phyloP scores from a whole-genome alignment of 2,329 filamentous ascomycete genomes.

The Gaeumannomyces sp. region DNA sequence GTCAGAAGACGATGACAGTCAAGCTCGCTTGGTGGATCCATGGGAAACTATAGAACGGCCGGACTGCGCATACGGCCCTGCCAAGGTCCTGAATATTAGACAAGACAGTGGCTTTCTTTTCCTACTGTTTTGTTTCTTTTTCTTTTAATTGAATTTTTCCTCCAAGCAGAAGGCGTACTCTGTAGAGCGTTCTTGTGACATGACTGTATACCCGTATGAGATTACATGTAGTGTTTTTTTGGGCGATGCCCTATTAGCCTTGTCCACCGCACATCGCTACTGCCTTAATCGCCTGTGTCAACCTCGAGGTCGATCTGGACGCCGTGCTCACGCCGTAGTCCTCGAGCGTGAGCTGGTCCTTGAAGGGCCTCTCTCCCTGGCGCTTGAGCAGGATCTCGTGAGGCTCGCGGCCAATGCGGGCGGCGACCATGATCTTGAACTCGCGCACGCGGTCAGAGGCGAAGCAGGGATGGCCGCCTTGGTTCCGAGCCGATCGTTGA shows the following conservation, averaged over 20 bases:
- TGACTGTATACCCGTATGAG: neutral
- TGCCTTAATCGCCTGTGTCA: constrained; percentile 50
- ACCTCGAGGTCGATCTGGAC: constrained; percentile 63
- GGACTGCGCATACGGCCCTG: no score
- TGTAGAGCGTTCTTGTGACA: neutral
- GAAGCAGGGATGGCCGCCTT: constrained; percentile 90
- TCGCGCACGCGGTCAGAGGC: constrained; percentile 76
- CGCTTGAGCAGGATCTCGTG: constrained; percentile 89
- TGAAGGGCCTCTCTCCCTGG: constrained; percentile 89
- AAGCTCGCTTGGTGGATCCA: neutral
- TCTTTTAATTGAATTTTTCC: neutral
- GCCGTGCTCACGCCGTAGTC: constrained; percentile 91
- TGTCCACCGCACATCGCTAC: neutral
- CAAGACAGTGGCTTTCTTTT: neutral
- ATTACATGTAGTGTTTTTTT: neutral
- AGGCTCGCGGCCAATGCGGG: constrained; percentile 79
- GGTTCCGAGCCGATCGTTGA: constrained; percentile 95
- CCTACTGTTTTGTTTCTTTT: neutral
- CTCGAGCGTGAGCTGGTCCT: constrained; percentile 78
- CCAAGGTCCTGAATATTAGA: neutral
- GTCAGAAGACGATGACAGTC: neutral
- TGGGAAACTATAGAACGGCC: no score
- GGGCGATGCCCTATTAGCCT: neutral
- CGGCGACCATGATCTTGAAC: constrained; percentile 88
- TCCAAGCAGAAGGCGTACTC: neutral